Percentiles rank a stretch among this genome's conserved stretches.
Conservation (phyloP, 2,329 filamentous ascomycete species). For the Daldinia sp. region DNA sequence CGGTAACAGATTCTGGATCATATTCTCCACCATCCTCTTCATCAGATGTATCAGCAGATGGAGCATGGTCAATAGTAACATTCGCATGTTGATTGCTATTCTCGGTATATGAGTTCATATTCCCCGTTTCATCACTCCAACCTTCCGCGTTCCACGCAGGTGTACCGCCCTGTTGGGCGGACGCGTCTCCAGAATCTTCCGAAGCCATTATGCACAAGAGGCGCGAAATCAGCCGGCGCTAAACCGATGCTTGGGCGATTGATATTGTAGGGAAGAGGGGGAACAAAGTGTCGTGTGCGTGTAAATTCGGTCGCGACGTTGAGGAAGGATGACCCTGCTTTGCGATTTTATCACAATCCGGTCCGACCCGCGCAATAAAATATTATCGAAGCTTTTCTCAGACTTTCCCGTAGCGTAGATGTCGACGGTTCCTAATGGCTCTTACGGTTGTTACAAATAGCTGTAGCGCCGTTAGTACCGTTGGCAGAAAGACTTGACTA, state of each 20-base stretch:
- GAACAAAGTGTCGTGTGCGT: neutral
- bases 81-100: slow-evolving; percentile 68
- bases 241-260: neutral
- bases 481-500: neutral
- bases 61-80: slow-evolving; percentile 59
- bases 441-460: neutral
- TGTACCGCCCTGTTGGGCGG: slow-evolving; percentile 42
- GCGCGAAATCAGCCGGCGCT: slow-evolving; percentile 9
- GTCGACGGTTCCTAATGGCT: neutral
- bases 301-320: slow-evolving; percentile 1
- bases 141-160: slow-evolving; percentile 62
- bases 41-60: slow-evolving; percentile 62
- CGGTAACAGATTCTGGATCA: slow-evolving; percentile 67
- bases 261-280: neutral
- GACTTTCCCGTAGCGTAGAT: neutral
- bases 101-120: slow-evolving; percentile 65
- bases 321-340: neutral
- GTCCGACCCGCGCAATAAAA: neutral
- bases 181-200: slow-evolving; percentile 42
- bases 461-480: neutral
- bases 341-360: slow-evolving; percentile 4
- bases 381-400: neutral
- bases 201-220: slow-evolving; percentile 48
- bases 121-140: slow-evolving; percentile 67
- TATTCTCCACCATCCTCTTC: slow-evolving; percentile 69